phyloP scores from a whole-genome alignment of 345 rosid species.

The Geranium brycei region DNA sequence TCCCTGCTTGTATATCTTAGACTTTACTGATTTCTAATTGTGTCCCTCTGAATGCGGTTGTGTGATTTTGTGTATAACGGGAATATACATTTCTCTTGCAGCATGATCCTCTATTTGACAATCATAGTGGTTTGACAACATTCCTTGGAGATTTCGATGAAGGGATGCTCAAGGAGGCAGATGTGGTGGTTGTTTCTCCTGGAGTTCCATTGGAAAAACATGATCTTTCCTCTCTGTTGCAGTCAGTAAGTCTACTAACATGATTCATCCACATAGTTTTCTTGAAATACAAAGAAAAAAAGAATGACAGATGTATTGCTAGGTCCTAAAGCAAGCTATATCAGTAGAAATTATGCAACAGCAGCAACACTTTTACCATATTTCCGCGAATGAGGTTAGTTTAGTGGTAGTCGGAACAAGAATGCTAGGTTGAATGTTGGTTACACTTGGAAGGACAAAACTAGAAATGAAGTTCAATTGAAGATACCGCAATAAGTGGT shows the following conservation, averaged over 20 bases:
- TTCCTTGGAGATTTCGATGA: background rate
- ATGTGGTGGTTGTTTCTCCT: conserved; percentile 10
- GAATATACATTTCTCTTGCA: conserved; percentile 7
- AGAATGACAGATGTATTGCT: background rate
- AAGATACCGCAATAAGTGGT: too few relatives aligned
- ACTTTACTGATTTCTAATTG: background rate
- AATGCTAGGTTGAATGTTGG: too few relatives aligned
- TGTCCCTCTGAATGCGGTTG: too few relatives aligned
- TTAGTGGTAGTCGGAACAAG: too few relatives aligned
- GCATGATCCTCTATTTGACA: conserved; percentile 14
- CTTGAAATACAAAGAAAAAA: background rate
- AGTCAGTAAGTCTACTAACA: conserved; percentile 15
- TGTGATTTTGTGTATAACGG: background rate
- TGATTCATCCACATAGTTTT: background rate
- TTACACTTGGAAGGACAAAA: too few relatives aligned
- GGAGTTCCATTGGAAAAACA: conserved; percentile 19
- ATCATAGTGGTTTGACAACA: conserved; percentile 10
- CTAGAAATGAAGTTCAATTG: too few relatives aligned
- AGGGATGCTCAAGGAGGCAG: background rate
- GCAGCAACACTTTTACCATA: background rate
- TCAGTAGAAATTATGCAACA: background rate
- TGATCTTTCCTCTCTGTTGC: conserved; percentile 16
- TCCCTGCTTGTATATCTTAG: background rate
- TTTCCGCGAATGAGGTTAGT: background rate
- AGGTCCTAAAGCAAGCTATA: background rate